These are phyloP conservation scores for Coemansia furcata DNA, from an alignment of 192 early-diverging fungal species.

Conservation along the genomic window DNA sequence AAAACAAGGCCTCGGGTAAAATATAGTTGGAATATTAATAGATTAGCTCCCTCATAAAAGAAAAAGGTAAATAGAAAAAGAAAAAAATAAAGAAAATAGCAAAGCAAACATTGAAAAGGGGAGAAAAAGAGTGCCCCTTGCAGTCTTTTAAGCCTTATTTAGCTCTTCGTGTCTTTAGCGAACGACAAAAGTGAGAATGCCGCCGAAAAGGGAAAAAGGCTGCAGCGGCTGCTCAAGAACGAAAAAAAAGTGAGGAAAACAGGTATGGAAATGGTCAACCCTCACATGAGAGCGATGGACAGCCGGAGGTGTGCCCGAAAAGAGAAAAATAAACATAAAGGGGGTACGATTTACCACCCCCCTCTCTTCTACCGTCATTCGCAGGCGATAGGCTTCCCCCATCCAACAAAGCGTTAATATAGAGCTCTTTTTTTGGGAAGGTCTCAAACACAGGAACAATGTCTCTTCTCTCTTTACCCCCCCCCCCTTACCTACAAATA, in stretches of 20 bases:
- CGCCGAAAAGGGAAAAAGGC: not conserved
- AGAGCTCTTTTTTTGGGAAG: not conserved
- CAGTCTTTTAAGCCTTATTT: constrained; percentile 1
- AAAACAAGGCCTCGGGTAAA: constrained; percentile 7
- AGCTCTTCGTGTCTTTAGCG: not conserved
- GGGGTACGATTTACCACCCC: not conserved
- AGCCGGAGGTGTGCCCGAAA: not conserved
- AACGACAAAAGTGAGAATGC: not conserved
- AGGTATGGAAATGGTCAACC: constrained; percentile 11
- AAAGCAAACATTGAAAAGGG: no score
- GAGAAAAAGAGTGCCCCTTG: not conserved
- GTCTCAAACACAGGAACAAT: constrained; percentile 5
- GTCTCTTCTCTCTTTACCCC: not conserved
- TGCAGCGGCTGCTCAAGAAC: constrained; percentile 1
- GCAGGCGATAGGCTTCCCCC: not conserved
- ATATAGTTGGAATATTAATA: not conserved
- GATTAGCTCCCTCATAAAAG: constrained; percentile 3
- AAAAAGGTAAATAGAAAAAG: constrained; percentile 2
- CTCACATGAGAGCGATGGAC: constrained; percentile 8
- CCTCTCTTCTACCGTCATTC: not conserved
- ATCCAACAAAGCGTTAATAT: constrained; percentile 6
- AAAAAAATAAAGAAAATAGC: constrained; percentile 3
- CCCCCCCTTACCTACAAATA: constrained; percentile 1
- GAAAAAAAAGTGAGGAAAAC: not conserved
- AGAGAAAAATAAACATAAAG: not conserved